Conservation (phyloP, 1,284 basidiomycete species). For the Apiotrichum sp. region DNA sequence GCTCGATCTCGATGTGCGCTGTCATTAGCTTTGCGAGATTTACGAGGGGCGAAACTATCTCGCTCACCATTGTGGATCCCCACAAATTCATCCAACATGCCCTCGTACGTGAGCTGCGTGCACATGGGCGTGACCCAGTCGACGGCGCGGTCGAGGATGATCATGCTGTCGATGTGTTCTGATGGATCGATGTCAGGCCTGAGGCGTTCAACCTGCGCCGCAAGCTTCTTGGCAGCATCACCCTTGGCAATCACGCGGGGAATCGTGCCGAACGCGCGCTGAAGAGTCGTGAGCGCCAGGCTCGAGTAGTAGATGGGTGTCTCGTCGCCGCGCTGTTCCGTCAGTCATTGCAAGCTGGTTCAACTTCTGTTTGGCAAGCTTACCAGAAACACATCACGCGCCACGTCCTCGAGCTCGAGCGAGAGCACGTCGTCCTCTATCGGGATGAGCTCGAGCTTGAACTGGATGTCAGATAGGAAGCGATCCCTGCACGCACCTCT, state of each 20-base stretch:
- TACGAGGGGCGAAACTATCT: too few relatives aligned
- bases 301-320: conserved; percentile 82
- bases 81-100: conserved; percentile 89
- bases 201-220: conserved; percentile 64
- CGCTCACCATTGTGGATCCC: conserved; percentile 64
- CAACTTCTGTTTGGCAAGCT: too few relatives aligned
- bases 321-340: conserved; percentile 81
- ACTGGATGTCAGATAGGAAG: conserved; percentile 39
- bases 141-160: conserved; percentile 84
- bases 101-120: conserved; percentile 95
- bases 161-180: conserved; percentile 69
- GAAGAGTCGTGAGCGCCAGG: conserved; percentile 76
- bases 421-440: conserved; percentile 85
- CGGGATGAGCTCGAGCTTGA: conserved; percentile 88
- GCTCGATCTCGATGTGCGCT: conserved; percentile 89
- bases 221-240: conserved; percentile 77
- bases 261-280: conserved; percentile 81
- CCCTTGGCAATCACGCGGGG: conserved; percentile 93
- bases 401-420: conserved; percentile 73
- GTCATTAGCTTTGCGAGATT: conserved; percentile 5
- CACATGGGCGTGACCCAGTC: conserved; percentile 94
- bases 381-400: conserved; percentile 80
- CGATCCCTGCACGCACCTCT: conserved; percentile 45
- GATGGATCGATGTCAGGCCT: conserved; percentile 43
- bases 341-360: not conserved